Evolutionary conservation across 352 stramenopile genomes (phyloP).

Genomic region (Stephanocyclus meneghinianus): DNA sequence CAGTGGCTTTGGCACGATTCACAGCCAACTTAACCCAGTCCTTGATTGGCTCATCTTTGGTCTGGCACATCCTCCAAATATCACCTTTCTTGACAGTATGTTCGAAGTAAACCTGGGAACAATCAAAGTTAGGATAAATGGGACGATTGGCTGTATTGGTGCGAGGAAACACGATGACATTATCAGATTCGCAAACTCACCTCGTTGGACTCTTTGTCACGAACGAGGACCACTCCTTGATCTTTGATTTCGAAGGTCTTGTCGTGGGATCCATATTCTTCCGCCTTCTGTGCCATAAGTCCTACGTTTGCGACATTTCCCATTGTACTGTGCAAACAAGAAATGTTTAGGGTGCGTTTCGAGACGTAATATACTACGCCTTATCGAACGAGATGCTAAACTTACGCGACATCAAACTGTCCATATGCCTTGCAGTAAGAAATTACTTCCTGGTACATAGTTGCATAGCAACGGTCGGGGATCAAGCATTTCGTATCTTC

Average conservation of each 20-base stretch:
- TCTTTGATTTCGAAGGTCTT: conserved; percentile 84
- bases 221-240: conserved; percentile 68
- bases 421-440: conserved; percentile 80
- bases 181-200: conserved; percentile 19
- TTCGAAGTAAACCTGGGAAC: conserved; percentile 63
- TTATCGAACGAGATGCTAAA: background rate
- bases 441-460: conserved; percentile 84
- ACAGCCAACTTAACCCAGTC: conserved; percentile 85
- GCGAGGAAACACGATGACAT: conserved; percentile 6
- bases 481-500: conserved; percentile 86
- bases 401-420: conserved; percentile 64
- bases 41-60: conserved; percentile 83
- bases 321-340: conserved; percentile 68
- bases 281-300: conserved; percentile 84
- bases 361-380: background rate
- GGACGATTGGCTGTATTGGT: background rate
- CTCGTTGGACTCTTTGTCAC: conserved; percentile 71
- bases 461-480: conserved; percentile 84
- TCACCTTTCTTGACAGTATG: conserved; percentile 82
- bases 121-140: background rate
- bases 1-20: conserved; percentile 73
- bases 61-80: conserved; percentile 86
- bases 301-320: conserved; percentile 83
- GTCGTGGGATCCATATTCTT: conserved; percentile 87
- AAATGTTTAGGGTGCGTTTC: background rate